Conservation (phyloP, 495 filamentous ascomycete species). For the Penicillium pancosmium region DNA sequence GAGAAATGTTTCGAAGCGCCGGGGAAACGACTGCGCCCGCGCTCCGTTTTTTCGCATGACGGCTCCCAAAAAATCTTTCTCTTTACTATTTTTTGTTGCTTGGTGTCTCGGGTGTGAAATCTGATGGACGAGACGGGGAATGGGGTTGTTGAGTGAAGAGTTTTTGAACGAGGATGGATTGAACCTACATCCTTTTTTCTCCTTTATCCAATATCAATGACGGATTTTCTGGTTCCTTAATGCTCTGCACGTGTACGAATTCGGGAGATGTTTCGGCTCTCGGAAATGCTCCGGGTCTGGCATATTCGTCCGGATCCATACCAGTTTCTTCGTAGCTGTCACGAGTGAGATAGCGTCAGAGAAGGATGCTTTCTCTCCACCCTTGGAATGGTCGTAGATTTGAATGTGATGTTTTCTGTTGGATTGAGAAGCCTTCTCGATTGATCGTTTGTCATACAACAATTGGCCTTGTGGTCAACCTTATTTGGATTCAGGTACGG, state of each 20-base stretch:
- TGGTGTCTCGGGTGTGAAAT: constrained; percentile 24
- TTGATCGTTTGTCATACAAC: no score
- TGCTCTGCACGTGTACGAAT: constrained; percentile 1
- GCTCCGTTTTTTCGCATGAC: constrained; percentile 26
- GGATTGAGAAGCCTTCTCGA: no score
- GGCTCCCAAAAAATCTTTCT: constrained; percentile 27
- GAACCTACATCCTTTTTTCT: constrained; percentile 33
- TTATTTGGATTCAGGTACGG: no score
- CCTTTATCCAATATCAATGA: constrained; percentile 41
- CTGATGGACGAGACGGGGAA: constrained; percentile 26
- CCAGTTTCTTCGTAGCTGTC: no score
- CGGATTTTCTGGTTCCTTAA: constrained; percentile 31
- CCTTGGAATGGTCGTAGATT: no score
- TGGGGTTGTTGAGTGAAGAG: constrained; percentile 34
- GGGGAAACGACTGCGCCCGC: constrained; percentile 19
- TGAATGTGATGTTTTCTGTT: no score
- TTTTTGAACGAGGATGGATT: constrained; percentile 32
- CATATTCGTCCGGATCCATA: no score
- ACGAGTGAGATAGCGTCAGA: no score
- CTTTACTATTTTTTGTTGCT: constrained; percentile 20
- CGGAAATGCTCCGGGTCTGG: no score
- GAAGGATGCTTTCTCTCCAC: no score
- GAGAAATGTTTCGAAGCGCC: constrained; percentile 25
- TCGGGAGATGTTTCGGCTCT: no score
- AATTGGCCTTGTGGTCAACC: no score